Base-by-base conservation (phyloP, 768 basidiomycete species). In the Boletus bicolor region DNA sequence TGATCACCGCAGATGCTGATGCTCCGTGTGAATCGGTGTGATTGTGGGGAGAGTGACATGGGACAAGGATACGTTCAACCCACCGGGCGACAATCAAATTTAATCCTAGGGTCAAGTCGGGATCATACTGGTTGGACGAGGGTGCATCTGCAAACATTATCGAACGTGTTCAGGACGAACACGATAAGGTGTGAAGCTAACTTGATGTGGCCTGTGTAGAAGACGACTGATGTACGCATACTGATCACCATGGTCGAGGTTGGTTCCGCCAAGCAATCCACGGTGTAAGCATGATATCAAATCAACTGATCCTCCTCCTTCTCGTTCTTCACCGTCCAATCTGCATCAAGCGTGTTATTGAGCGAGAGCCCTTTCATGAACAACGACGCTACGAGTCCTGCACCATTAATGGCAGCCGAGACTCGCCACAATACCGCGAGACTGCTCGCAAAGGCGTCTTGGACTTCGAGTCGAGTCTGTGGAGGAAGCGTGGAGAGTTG, bases 351-450 rank as follows among this genome's bases (percentile, higher is more conserved):
- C 12, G 14, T 35, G 24, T 19, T 8, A 3, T 37, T 36, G 42
- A 62, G 44, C 19, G 55, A 38, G 8, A 61, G 21, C 4, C 41
- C 48, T 14, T n/a, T 30, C 28, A 30, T 30, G 28, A 30, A 30
- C 28, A 30, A 30, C 28, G 28, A 30, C 28, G 7, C 28, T 7
- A 57, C 1, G 7, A 62, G 9, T 19, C 59, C 61, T 2, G 7
- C 15, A 2, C 12, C 53, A 36, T 48, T 38, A 12, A 82, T 66
- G 3, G 75, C 76, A 34, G 72, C 63, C 70, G 79, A 66, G 4
- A 73, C 66, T 14, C 71, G 58, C 80, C 80, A 83, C n/a, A 79
- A 53, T 3, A 68, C 57, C 7, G 7, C 28, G 28, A 30, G 28
- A 30, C 28, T 30, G 28, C 7, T 7, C 7, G 28, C 28, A 30